A percentile compares a stretch with the other conserved stretches of the same genome.
Evolutionary conservation across 148 eudicot species (phyloP).

Genomic region (Cornus florida): DNA sequence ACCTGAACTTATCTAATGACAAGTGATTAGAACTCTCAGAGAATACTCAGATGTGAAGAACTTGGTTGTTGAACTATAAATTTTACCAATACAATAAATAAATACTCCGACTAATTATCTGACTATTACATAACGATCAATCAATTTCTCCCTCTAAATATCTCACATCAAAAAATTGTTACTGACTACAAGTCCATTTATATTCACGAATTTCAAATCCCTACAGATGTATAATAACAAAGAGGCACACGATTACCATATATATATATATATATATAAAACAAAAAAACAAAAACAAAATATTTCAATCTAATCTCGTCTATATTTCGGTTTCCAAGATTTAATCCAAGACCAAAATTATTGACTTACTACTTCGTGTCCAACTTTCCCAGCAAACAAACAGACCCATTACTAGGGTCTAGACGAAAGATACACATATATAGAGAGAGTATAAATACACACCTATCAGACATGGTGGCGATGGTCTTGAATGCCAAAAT

Average conservation of each 20-base stretch:
- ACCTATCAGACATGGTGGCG: conserved; percentile 92
- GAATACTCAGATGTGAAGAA: no score
- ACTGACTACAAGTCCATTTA: no score
- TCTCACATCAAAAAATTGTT: no score
- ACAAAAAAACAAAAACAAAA: background rate
- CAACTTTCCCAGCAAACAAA: background rate
- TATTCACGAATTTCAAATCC: background rate
- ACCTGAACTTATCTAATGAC: background rate
- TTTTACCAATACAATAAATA: no score
- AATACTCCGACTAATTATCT: no score
- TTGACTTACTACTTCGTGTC: no score
- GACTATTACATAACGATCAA: no score
- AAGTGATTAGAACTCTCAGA: background rate
- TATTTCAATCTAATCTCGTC: background rate
- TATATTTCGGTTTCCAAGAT: background rate
- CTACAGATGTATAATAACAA: background rate
- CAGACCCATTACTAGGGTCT: conserved; percentile 1
- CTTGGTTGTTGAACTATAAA: no score
- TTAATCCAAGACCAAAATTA: no score
- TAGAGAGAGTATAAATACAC: background rate
- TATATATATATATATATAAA: no score
- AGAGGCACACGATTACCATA: background rate
- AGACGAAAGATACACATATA: background rate
- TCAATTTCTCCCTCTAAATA: no score
- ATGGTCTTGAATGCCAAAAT: conserved; percentile 70